These are phyloP conservation scores for Eutypa lata DNA, from an alignment of 2,329 filamentous ascomycete genomes.

Conservation along the genomic window DNA sequence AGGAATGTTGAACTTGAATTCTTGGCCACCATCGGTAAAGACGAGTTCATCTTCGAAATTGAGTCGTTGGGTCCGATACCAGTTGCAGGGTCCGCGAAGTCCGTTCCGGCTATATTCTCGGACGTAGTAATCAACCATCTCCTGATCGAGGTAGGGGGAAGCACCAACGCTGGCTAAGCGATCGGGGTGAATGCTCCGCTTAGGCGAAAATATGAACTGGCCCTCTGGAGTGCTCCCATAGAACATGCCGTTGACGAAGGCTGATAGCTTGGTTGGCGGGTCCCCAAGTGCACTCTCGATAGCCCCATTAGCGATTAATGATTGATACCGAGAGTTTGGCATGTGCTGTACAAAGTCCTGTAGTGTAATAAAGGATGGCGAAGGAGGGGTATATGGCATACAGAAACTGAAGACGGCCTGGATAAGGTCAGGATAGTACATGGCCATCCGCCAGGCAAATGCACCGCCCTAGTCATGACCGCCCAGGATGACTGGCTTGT, in stretches of 20 bases:
- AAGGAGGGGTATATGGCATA: slow-evolving; percentile 56
- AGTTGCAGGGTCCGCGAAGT: slow-evolving; percentile 62
- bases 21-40: slow-evolving; percentile 29
- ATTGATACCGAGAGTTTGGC: slow-evolving; percentile 65
- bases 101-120: slow-evolving; percentile 55
- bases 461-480: slow-evolving; percentile 72
- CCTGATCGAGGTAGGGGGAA: too few species aligned
- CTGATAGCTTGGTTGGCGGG: slow-evolving; percentile 43
- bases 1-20: not conserved
- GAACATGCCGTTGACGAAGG: slow-evolving; percentile 59
- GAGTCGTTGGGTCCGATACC: slow-evolving; percentile 61
- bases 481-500: slow-evolving; percentile 60
- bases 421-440: slow-evolving; percentile 60
- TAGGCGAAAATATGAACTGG: slow-evolving; percentile 48
- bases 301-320: slow-evolving; percentile 60
- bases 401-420: slow-evolving; percentile 63
- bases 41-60: slow-evolving; percentile 63
- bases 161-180: slow-evolving; percentile 47
- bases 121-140: slow-evolving; percentile 65
- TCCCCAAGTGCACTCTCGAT: slow-evolving; percentile 46
- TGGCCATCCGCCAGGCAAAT: slow-evolving; percentile 60
- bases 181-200: slow-evolving; percentile 34
- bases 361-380: slow-evolving; percentile 41
- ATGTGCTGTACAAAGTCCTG: slow-evolving; percentile 47
- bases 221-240: slow-evolving; percentile 51